phyloP scores from a whole-genome alignment of 2,329 filamentous ascomycete genomes.

The Teratosphaeria nubilosa region DNA sequence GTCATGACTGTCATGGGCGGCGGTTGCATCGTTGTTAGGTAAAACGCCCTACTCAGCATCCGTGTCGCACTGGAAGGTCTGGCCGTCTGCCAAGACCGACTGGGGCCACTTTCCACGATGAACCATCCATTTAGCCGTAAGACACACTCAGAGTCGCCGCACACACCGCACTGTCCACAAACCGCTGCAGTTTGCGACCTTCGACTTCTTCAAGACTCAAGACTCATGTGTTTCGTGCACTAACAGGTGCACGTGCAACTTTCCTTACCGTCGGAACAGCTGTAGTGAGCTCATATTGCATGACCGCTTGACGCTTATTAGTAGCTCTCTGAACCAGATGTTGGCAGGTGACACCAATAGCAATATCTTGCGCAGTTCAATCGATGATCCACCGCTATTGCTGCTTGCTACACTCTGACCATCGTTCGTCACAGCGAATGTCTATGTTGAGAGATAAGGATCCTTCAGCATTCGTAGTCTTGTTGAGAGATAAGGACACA shows the following conservation, averaged over 20 bases:
- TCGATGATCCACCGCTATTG: background rate
- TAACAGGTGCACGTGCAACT: background rate
- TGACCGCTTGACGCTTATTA: background rate
- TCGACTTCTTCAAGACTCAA: no score
- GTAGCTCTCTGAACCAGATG: background rate
- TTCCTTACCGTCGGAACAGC: background rate
- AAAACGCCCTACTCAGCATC: background rate
- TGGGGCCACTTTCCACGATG: background rate
- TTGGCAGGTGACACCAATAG: background rate
- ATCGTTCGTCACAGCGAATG: no score
- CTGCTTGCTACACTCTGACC: background rate
- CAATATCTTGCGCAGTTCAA: background rate
- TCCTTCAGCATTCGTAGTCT: background rate
- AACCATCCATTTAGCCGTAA: background rate
- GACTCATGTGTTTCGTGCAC: background rate
- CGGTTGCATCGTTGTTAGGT: background rate
- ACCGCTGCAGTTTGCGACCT: background rate
- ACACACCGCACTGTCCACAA: background rate
- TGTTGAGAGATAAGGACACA: background rate
- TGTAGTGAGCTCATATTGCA: background rate
- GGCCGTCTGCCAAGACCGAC: background rate
- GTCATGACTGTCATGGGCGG: background rate
- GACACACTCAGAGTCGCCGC: background rate
- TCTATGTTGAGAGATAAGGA: background rate
- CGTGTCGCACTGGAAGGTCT: background rate